Conservation (phyloP, 2,329 filamentous ascomycete species). For the Scorias spongiosa region DNA sequence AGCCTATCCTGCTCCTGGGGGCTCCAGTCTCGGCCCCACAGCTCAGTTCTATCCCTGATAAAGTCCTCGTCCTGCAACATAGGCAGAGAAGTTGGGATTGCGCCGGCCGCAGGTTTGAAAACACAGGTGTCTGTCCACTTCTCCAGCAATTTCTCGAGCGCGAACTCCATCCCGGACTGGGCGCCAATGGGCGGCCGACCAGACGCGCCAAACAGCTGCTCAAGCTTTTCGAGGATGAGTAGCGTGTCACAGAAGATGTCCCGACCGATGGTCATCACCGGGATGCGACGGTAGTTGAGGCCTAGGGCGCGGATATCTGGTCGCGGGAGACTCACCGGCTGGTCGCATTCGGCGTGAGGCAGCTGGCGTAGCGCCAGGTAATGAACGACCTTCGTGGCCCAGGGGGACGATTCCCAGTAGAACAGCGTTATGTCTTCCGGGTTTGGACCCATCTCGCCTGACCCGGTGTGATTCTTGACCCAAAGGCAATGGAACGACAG, state of each 20-base stretch:
- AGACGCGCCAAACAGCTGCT: constrained; percentile 8
- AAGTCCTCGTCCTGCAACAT: constrained; percentile 6
- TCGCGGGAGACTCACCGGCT: constrained; percentile 15
- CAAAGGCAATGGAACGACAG: too few species aligned
- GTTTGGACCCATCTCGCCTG: constrained; percentile 1
- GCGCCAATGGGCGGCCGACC: background rate
- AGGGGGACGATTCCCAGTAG: constrained; percentile 52
- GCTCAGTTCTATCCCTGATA: constrained; percentile 7
- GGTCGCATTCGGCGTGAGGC: constrained; percentile 33
- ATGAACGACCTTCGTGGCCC: constrained; percentile 47
- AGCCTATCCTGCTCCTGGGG: constrained; percentile 1
- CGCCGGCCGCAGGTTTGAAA: constrained; percentile 6
- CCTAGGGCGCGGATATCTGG: constrained; percentile 15
- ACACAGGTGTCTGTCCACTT: constrained; percentile 8
- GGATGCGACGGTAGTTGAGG: constrained; percentile 19
- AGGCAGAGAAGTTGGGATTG: constrained; percentile 4
- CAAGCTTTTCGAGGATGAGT: constrained; percentile 15
- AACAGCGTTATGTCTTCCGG: constrained; percentile 35
- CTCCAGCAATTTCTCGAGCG: constrained; percentile 7
- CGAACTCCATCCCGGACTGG: constrained; percentile 3
- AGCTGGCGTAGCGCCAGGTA: constrained; percentile 53
- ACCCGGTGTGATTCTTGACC: too few species aligned
- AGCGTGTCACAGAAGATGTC: constrained; percentile 17
- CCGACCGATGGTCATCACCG: constrained; percentile 17
- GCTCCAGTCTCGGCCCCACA: constrained; percentile 6